Evolutionary conservation across 257 asterid genomes (phyloP).

Genomic region (Gardenia jasminoides): DNA sequence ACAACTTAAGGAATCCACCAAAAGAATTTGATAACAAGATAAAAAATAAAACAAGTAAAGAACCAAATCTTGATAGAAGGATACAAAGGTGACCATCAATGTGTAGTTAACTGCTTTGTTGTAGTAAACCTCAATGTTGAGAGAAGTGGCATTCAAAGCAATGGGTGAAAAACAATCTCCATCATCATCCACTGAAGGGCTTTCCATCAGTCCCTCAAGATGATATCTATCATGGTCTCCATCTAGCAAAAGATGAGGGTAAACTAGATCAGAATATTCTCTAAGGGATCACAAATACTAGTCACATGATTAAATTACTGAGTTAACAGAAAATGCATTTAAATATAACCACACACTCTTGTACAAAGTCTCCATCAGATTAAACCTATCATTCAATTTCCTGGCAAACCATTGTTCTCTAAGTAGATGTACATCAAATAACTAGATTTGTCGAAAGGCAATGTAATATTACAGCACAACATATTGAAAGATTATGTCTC

Average conservation of each 20-base stretch:
- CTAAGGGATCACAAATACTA: constrained; percentile 5
- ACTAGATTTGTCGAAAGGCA: background rate
- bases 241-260: constrained; percentile 44
- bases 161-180: constrained; percentile 95
- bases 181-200: constrained; percentile 95
- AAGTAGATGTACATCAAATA: background rate
- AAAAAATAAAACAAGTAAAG: background rate
- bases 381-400: background rate
- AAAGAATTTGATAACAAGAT: constrained; percentile 15
- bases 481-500: background rate
- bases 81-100: constrained; percentile 99
- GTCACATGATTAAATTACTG: background rate
- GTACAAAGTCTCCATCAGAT: background rate
- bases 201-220: constrained; percentile 93
- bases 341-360: background rate
- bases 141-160: constrained; percentile 83
- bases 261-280: constrained; percentile 17
- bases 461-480: background rate
- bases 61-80: constrained; percentile 42
- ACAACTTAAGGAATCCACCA: constrained; percentile 53
- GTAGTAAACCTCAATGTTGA: constrained; percentile 85
- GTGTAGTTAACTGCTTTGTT: constrained; percentile 95
- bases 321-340: background rate
- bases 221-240: constrained; percentile 78
- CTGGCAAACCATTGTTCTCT: background rate